Conservation (phyloP, 306 rosid species). For the Pyrus bretschneideri region DNA sequence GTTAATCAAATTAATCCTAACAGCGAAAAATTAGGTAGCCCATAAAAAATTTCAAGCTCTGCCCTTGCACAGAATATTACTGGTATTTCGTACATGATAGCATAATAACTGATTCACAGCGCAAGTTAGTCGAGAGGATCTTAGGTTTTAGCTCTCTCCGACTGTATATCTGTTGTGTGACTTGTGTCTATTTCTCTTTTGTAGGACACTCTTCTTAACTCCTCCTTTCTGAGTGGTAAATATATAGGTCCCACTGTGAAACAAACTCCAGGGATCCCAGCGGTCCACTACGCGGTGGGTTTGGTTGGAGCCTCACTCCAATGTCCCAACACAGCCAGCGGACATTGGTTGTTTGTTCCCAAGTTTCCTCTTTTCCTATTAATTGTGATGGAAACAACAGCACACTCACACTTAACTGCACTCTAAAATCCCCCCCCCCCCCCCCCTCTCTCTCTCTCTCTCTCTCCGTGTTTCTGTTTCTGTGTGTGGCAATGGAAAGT, state of each 20-base stretch:
- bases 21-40: no score
- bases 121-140: no score
- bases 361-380: slow-evolving; percentile 6
- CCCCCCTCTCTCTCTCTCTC: slow-evolving; percentile 8
- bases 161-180: no score
- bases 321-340: slow-evolving; percentile 25
- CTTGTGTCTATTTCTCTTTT: no score
- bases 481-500: slow-evolving; percentile 51
- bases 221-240: slow-evolving; percentile 14
- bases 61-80: no score
- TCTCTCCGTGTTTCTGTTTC: slow-evolving; percentile 1
- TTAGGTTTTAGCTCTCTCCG: no score
- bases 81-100: no score
- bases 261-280: slow-evolving; percentile 18
- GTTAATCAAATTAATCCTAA: neutral
- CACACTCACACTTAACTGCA: neutral
- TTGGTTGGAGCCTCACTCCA: slow-evolving; percentile 30
- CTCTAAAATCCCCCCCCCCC: neutral
- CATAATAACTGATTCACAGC: no score
- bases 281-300: slow-evolving; percentile 23
- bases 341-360: slow-evolving; percentile 10
- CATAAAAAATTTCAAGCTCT: no score
- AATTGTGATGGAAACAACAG: slow-evolving; percentile 21
- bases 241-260: slow-evolving; percentile 42
- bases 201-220: no score